These are phyloP conservation scores for Gilbertella persicaria DNA, from an alignment of 371 early-diverging fungal genomes.

Conservation along the genomic window DNA sequence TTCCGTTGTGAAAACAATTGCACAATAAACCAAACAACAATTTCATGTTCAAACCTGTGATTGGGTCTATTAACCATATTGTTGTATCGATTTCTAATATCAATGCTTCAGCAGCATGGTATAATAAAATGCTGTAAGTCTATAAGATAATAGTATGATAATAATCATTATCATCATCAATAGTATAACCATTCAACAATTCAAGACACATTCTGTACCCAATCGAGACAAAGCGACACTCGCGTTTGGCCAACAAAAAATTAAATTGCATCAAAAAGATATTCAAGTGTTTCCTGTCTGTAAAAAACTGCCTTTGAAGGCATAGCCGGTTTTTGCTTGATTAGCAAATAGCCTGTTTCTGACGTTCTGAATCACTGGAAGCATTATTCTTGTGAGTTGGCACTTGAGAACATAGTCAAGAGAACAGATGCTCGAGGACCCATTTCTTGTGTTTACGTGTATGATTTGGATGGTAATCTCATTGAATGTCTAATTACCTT, in stretches of 20 bases:
- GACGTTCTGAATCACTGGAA: slow-evolving; percentile 17
- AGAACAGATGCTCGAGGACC: slow-evolving; percentile 14
- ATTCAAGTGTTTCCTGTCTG: slow-evolving; percentile 15
- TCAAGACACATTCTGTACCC: slow-evolving; percentile 12
- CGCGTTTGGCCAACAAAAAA: slow-evolving; percentile 20
- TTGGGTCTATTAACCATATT: slow-evolving; percentile 17
- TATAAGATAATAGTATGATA: neutral
- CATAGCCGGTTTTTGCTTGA: slow-evolving; percentile 19
- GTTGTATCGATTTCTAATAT: slow-evolving; percentile 17
- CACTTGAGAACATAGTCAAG: slow-evolving; percentile 1
- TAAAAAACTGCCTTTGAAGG: slow-evolving; percentile 10
- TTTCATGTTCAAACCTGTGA: slow-evolving; percentile 8
- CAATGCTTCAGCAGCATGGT: slow-evolving; percentile 16
- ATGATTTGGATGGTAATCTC: slow-evolving; percentile 20
- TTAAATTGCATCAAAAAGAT: slow-evolving; percentile 18
- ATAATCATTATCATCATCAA: neutral
- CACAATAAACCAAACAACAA: no score
- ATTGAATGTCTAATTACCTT: slow-evolving; percentile 13
- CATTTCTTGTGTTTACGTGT: slow-evolving; percentile 11
- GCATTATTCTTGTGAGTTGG: slow-evolving; percentile 3
- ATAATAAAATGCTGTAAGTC: slow-evolving; percentile 22
- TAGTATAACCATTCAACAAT: slow-evolving; percentile 12
- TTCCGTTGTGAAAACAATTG: no score
- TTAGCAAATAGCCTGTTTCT: slow-evolving; percentile 15
- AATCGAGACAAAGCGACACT: slow-evolving; percentile 9